phyloP scores from a whole-genome alignment of 257 asterid genomes.

The Voacanga thouarsii region DNA sequence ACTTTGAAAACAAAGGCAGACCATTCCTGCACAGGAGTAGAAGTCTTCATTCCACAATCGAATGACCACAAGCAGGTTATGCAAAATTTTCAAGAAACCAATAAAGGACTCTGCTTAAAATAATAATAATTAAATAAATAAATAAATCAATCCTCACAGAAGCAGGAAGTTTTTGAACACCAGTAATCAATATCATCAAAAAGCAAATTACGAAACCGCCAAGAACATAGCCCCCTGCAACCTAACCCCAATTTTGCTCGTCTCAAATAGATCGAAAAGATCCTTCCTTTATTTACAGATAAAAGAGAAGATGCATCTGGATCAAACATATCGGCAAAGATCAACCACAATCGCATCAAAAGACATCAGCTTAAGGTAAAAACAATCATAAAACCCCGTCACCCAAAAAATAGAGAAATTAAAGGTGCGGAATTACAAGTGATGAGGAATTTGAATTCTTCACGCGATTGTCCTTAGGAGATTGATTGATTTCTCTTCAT shows the following conservation, averaged over 20 bases:
- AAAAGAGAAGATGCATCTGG: constrained; percentile 10
- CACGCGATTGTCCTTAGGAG: constrained; percentile 23
- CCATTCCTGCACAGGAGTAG: neutral
- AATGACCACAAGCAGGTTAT: neutral
- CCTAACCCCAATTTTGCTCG: constrained; percentile 12
- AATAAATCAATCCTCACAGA: neutral
- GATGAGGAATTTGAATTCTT: constrained; percentile 22
- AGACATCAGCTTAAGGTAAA: neutral
- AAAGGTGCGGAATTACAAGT: constrained; percentile 34
- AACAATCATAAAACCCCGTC: constrained; percentile 10
- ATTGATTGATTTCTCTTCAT: constrained; percentile 26
- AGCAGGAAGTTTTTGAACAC: neutral
- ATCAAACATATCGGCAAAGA: constrained; percentile 12
- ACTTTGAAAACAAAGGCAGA: neutral
- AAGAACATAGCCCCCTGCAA: neutral
- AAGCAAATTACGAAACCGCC: neutral
- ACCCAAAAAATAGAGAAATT: constrained; percentile 8
- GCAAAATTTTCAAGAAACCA: neutral
- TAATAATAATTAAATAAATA: neutral
- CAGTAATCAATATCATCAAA: neutral
- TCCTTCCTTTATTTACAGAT: constrained; percentile 18
- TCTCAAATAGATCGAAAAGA: constrained; percentile 22
- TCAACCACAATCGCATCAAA: constrained; percentile 11
- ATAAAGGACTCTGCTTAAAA: neutral
- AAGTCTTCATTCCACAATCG: neutral